phyloP scores from a whole-genome alignment of 2,329 filamentous ascomycete species.

The Trichoderma koningiopsis region DNA sequence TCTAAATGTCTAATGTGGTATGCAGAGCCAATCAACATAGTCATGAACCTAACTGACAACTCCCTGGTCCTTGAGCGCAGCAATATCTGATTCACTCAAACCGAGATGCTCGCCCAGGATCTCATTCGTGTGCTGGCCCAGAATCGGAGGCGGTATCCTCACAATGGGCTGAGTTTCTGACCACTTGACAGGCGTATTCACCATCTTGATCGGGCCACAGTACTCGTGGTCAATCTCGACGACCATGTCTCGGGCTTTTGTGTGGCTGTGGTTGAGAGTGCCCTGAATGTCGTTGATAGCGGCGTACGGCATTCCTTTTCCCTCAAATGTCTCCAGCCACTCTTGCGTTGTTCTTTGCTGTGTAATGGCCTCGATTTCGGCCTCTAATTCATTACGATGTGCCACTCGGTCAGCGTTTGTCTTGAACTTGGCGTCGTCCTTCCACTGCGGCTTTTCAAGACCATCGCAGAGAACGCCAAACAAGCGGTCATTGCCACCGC shows the following conservation, averaged over 20 bases:
- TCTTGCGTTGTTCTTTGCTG: conserved; percentile 77
- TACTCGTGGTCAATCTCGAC: conserved; percentile 78
- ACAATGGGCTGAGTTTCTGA: conserved; percentile 79
- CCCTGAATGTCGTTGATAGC: conserved; percentile 91
- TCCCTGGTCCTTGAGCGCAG: conserved; percentile 63
- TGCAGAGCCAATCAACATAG: not conserved
- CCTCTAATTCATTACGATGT: conserved; percentile 76
- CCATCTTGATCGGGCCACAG: conserved; percentile 84
- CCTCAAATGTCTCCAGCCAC: conserved; percentile 85
- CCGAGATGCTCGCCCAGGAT: conserved; percentile 67
- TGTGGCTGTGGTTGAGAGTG: conserved; percentile 83
- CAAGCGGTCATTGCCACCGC: conserved; percentile 71
- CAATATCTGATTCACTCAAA: conserved; percentile 60
- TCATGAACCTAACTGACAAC: conserved; percentile 56
- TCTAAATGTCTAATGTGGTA: not conserved
- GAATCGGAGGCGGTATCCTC: conserved; percentile 74
- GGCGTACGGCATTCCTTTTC: conserved; percentile 88
- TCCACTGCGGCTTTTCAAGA: conserved; percentile 61
- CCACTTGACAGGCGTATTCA: conserved; percentile 95
- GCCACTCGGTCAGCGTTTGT: conserved; percentile 66
- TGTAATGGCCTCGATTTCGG: conserved; percentile 75
- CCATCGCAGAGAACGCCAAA: conserved; percentile 66
- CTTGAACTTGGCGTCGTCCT: conserved; percentile 58
- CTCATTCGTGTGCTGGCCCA: conserved; percentile 86
- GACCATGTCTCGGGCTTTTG: conserved; percentile 84